Evolutionary conservation across 495 filamentous ascomycete genomes (phyloP).

Genomic region (Tuber melanosporum): DNA sequence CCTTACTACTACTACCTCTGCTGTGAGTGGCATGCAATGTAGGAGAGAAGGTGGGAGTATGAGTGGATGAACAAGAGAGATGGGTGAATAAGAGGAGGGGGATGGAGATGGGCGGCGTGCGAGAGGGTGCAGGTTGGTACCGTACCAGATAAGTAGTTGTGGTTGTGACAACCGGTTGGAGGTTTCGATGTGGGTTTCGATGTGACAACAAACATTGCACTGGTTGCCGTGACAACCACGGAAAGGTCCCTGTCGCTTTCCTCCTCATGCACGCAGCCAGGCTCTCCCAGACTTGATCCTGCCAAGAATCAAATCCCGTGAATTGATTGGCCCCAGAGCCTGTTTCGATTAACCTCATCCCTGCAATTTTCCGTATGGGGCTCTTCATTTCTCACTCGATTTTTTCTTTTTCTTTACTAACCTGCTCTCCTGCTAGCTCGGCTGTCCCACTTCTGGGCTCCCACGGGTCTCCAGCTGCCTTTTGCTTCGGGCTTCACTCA

Average conservation of each 20-base stretch:
- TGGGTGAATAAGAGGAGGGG: slow-evolving; percentile 33
- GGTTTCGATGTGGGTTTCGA: slow-evolving; percentile 19
- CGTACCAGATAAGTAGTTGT: slow-evolving; percentile 9
- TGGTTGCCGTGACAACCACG: slow-evolving; percentile 29
- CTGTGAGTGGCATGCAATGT: slow-evolving; percentile 31
- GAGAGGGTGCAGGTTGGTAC: slow-evolving; percentile 34
- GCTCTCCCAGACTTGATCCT: not conserved
- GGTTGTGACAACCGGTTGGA: slow-evolving; percentile 17
- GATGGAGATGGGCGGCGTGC: slow-evolving; percentile 28
- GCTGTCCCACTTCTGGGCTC: not conserved
- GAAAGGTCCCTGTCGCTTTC: not conserved
- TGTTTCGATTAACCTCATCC: not conserved
- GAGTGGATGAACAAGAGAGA: slow-evolving; percentile 10
- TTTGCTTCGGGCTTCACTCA: slow-evolving; percentile 4
- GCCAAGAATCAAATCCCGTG: not conserved
- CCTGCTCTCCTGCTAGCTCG: not conserved
- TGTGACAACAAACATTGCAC: slow-evolving; percentile 36
- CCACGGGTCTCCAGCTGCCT: slow-evolving; percentile 3
- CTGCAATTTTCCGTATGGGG: not conserved
- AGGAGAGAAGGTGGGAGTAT: slow-evolving; percentile 10
- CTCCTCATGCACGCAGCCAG: not conserved
- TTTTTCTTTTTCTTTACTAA: not conserved
- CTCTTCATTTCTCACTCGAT: not conserved
- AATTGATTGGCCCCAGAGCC: not conserved
- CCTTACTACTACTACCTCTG: slow-evolving; percentile 1